Base-by-base conservation (phyloP, 257 asterid genomes). In the Gentiana straminea region DNA sequence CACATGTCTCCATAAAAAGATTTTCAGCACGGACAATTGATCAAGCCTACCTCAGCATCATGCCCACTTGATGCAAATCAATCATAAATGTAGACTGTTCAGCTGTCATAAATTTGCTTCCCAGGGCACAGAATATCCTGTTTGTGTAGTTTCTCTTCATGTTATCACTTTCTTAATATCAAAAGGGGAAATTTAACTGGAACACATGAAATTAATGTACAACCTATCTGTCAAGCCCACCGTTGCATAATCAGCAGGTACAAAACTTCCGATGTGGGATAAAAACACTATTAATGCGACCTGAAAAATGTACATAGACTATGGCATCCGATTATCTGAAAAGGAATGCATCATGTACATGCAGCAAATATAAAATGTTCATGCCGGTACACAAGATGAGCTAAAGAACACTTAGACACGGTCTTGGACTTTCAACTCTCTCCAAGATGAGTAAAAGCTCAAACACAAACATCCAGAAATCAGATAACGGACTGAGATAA, bases 221-320 rank as follows among this genome's bases (percentile, higher is more conserved):
- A 32, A 83, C 98, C 98, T 87, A 73, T 91, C 98, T 32, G 98
- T 91, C 78, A 91, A 71, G 58, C 97, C 98, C 78, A 91, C 97
- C 44, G 75, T 78, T 54, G 98, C 98, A 66, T 92, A 81, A 78
- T 91, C 98, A 54, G 98, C 98, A 48, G 98, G 97, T 65, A 91
- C 94, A 73, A 78, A 91, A 77, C 98, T 84, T 76, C 97, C 97
- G 63, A 91, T 71, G 66, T 87, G 98, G 50, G 98, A 83, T 70
- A 91, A 96, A 66, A 87, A 91, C 65, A 91, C 98, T 70, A 91
- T 87, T 79, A 91, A 70, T 2, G 98, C 98, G 13, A 87, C 98
- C 98, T 91, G 80, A 74, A 71, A 75, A 37, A 60, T 61, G 54
- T 65, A 48, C 45, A 38, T 12, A 39, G 13, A 46, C 58, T 47